These are phyloP conservation scores for Vaccinium corymbosum DNA, from an alignment of 148 eudicot species.

Conservation along the genomic window DNA sequence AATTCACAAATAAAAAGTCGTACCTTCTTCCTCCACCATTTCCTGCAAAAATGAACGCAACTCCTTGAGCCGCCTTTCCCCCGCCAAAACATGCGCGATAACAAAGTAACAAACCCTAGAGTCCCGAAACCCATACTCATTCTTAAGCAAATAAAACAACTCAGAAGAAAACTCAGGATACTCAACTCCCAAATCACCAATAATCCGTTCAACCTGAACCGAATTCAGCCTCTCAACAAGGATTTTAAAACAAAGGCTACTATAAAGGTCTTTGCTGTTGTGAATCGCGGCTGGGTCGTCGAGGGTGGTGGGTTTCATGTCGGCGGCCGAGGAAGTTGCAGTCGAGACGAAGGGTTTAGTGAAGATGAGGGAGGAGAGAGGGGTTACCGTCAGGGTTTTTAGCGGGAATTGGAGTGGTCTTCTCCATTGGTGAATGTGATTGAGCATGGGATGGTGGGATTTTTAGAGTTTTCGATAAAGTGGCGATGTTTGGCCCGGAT, in stretches of 20 bases:
- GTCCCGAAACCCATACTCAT: slow-evolving; percentile 47
- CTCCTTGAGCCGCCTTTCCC: slow-evolving; percentile 28
- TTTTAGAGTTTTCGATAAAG: slow-evolving; percentile 12
- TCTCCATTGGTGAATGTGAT: slow-evolving; percentile 27
- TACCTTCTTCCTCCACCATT: slow-evolving; percentile 51
- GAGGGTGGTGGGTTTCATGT: neutral
- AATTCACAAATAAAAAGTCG: neutral
- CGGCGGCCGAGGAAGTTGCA: slow-evolving; percentile 18
- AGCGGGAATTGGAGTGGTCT: slow-evolving; percentile 15
- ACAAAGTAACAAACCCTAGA: slow-evolving; percentile 36
- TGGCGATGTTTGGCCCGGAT: neutral
- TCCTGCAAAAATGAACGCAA: slow-evolving; percentile 32
- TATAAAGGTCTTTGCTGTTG: slow-evolving; percentile 13
- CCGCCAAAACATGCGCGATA: slow-evolving; percentile 60
- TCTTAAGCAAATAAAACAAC: slow-evolving; percentile 41
- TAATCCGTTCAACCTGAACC: slow-evolving; percentile 34
- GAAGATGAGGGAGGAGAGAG: slow-evolving; percentile 17
- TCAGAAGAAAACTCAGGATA: slow-evolving; percentile 33
- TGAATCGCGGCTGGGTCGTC: slow-evolving; percentile 4
- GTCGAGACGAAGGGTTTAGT: slow-evolving; percentile 27
- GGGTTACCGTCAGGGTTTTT: slow-evolving; percentile 13
- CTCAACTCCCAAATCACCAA: slow-evolving; percentile 25
- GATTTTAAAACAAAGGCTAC: slow-evolving; percentile 18
- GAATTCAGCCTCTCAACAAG: slow-evolving; percentile 23
- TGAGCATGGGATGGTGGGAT: slow-evolving; percentile 33